Percentiles rank a stretch among this genome's conserved stretches.
Conservation (phyloP, 139 green algal genomes). For the Ettlia oleoabundans region DNA sequence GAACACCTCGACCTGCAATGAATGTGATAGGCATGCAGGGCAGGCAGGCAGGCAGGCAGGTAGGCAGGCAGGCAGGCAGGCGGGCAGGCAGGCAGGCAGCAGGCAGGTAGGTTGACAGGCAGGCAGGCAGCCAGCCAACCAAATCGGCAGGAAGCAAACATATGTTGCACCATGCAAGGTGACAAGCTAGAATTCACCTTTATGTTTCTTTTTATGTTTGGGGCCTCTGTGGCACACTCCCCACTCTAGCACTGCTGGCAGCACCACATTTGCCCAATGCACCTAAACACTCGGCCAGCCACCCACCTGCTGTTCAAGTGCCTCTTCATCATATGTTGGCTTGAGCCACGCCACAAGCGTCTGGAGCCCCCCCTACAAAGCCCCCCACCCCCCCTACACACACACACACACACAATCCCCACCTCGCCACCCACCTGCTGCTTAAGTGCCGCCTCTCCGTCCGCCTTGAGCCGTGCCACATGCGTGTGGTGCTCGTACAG, state of each 20-base stretch:
- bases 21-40: no score
- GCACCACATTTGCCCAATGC: no score
- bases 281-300: no score
- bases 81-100: not conserved
- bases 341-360: no score
- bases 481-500: slow-evolving; percentile 94
- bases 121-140: not conserved
- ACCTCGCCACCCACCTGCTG: slow-evolving; percentile 54
- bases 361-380: no score
- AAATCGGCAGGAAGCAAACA: not conserved
- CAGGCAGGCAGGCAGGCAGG: not conserved
- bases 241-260: not conserved
- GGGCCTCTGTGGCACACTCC: no score
- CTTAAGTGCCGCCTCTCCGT: slow-evolving; percentile 82
- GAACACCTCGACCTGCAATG: slow-evolving; percentile 66
- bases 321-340: no score
- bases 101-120: not conserved
- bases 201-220: no score
- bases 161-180: no score
- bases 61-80: not conserved
- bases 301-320: no score
- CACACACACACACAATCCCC: not conserved
- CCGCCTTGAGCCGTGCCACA: slow-evolving; percentile 85
- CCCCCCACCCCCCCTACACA: not conserved
- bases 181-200: no score